These are phyloP conservation scores for Dichomitus squalens DNA, from an alignment of 1,284 basidiomycete genomes.

Conservation along the genomic window DNA sequence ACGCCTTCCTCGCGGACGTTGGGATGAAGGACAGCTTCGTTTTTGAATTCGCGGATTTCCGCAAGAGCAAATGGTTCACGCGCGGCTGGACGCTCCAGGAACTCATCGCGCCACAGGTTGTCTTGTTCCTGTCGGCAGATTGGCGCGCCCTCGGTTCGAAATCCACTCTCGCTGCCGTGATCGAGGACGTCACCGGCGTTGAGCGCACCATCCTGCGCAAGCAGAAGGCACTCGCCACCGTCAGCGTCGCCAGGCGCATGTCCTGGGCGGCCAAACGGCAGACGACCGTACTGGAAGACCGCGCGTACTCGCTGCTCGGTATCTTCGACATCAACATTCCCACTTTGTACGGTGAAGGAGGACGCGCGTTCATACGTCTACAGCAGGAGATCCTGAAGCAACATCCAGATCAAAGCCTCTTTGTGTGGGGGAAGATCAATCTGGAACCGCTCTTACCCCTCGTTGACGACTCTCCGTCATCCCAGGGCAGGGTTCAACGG, in stretches of 20 bases:
- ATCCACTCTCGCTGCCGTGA: background rate
- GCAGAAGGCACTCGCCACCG: background rate
- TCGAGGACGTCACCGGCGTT: background rate
- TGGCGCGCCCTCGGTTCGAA: background rate
- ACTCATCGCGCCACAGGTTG: background rate
- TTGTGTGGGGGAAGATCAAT: background rate
- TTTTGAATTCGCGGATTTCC: background rate
- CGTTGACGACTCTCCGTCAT: background rate
- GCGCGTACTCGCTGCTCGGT: slow-evolving; percentile 3
- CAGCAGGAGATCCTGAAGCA: slow-evolving; percentile 2
- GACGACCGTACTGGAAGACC: background rate
- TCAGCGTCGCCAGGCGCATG: slow-evolving; percentile 1
- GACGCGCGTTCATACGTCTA: background rate
- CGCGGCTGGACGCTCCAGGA: background rate
- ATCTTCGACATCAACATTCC: background rate
- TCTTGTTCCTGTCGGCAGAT: background rate
- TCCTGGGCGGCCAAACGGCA: background rate
- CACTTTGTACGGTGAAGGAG: background rate
- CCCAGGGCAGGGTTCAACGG: background rate
- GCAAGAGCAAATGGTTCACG: background rate
- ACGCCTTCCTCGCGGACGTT: background rate
- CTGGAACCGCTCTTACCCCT: background rate
- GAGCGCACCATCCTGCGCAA: background rate
- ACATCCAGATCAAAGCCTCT: background rate
- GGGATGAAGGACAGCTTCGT: too few species aligned